Evolutionary conservation across 2,329 filamentous ascomycete species (phyloP).

Genomic region (Colletotrichum australisinense): DNA sequence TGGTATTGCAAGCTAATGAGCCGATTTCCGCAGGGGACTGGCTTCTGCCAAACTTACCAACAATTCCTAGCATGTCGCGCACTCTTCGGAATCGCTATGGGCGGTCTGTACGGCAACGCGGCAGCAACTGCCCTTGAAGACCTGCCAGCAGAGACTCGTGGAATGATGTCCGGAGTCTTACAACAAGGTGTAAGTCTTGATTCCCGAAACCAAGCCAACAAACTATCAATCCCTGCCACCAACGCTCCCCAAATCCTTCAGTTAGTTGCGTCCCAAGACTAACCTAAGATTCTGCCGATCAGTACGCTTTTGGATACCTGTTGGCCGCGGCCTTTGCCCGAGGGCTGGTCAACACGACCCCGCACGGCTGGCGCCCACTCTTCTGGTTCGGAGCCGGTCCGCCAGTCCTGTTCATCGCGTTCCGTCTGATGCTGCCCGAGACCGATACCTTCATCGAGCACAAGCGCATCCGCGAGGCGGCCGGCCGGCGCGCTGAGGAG

Average conservation of each 20-base stretch:
- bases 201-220: slow-evolving; percentile 50
- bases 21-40: slow-evolving; percentile 62
- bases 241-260: neutral
- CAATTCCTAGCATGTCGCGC: slow-evolving; percentile 81
- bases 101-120: slow-evolving; percentile 82
- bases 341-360: slow-evolving; percentile 79
- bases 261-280: neutral
- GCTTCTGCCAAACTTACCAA: slow-evolving; percentile 74
- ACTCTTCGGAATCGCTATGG: slow-evolving; percentile 85
- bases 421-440: slow-evolving; percentile 82
- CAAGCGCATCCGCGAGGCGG: slow-evolving; percentile 67
- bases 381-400: slow-evolving; percentile 91
- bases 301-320: slow-evolving; percentile 75
- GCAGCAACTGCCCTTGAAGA: slow-evolving; percentile 84
- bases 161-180: slow-evolving; percentile 80
- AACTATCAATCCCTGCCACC: neutral
- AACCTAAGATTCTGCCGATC: slow-evolving; percentile 4
- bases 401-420: slow-evolving; percentile 83
- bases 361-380: slow-evolving; percentile 84
- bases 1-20: neutral
- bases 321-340: slow-evolving; percentile 68
- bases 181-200: slow-evolving; percentile 69
- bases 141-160: slow-evolving; percentile 74
- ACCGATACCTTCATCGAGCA: slow-evolving; percentile 79
- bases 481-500: slow-evolving; percentile 25